These are phyloP conservation scores for Lycium barbarum DNA, from an alignment of 257 asterid species.

Conservation along the genomic window DNA sequence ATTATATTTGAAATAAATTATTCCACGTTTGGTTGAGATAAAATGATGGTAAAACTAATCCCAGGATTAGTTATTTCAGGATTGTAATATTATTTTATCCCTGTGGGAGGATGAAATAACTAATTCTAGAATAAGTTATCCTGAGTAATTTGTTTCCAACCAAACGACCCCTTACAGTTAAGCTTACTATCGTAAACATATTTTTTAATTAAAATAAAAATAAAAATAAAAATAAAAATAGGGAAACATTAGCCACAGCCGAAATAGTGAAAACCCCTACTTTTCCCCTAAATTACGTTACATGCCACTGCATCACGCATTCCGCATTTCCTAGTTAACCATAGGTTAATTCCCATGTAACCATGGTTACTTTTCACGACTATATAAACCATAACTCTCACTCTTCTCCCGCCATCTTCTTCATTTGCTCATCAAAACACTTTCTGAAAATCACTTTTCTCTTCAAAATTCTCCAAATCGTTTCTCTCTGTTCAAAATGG, in stretches of 20 bases:
- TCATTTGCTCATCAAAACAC: not conserved
- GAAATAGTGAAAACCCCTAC: not conserved
- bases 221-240: too few species aligned
- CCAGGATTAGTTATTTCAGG: too few species aligned
- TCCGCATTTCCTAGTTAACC: conserved; percentile 25
- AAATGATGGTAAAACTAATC: too few species aligned
- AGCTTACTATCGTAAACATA: too few species aligned
- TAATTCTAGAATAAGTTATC: too few species aligned
- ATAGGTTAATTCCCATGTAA: not conserved
- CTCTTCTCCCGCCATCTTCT: not conserved
- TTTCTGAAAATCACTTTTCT: conserved; percentile 29
- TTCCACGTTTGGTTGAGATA: too few species aligned
- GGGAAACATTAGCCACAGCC: not conserved
- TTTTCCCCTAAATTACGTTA: not conserved
- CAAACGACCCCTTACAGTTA: too few species aligned
- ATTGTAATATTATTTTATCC: too few species aligned
- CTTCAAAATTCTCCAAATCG: not conserved
- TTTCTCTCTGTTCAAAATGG: conserved; percentile 15
- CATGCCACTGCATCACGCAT: conserved; percentile 6
- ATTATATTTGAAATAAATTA: too few species aligned
- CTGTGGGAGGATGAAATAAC: too few species aligned
- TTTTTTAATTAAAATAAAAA: too few species aligned
- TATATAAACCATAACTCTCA: not conserved
- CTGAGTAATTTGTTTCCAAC: too few species aligned
- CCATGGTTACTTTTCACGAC: not conserved